Percentiles rank a stretch among this genome's conserved stretches.
These are phyloP conservation scores for Mycena filopes DNA, from an alignment of 768 basidiomycete genomes.

Conservation along the genomic window DNA sequence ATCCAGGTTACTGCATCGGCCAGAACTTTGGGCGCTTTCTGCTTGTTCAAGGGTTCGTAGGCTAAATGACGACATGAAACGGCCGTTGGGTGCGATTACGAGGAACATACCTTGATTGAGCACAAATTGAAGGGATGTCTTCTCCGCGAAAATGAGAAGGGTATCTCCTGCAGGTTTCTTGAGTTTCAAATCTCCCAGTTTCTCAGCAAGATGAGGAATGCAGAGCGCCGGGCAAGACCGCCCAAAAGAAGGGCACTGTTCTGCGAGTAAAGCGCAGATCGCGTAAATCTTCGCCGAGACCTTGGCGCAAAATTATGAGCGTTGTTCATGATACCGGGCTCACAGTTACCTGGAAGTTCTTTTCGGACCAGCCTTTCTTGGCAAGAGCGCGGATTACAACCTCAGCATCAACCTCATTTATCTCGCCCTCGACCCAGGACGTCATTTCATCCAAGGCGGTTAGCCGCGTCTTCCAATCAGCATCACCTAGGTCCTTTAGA, in stretches of 20 bases:
- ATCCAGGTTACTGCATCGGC: conserved; percentile 93
- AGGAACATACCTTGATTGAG: conserved; percentile 81
- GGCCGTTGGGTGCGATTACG: neutral
- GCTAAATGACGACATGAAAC: conserved; percentile 55
- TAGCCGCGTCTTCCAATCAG: conserved; percentile 93
- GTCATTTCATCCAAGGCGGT: conserved; percentile 89
- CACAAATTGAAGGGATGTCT: conserved; percentile 93
- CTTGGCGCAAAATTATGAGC: conserved; percentile 49
- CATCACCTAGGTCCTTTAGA: conserved; percentile 79
- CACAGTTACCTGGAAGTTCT: conserved; percentile 90
- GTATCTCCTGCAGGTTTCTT: conserved; percentile 97
- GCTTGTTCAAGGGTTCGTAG: conserved; percentile 93
- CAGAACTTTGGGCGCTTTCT: conserved; percentile 97
- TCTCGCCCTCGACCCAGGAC: conserved; percentile 79
- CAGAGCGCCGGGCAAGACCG: conserved; percentile 85
- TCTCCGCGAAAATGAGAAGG: conserved; percentile 86
- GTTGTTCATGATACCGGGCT: neutral
- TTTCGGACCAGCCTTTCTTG: conserved; percentile 98
- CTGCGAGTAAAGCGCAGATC: conserved; percentile 77
- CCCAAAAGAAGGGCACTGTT: conserved; percentile 84
- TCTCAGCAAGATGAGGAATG: conserved; percentile 87
- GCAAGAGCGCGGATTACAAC: conserved; percentile 86
- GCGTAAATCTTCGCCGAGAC: conserved; percentile 92
- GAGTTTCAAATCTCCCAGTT: conserved; percentile 94
- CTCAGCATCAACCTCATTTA: conserved; percentile 82